Base-by-base conservation (phyloP, 1,139 yeast genomes). In the Yamadazyma dendronema region DNA sequence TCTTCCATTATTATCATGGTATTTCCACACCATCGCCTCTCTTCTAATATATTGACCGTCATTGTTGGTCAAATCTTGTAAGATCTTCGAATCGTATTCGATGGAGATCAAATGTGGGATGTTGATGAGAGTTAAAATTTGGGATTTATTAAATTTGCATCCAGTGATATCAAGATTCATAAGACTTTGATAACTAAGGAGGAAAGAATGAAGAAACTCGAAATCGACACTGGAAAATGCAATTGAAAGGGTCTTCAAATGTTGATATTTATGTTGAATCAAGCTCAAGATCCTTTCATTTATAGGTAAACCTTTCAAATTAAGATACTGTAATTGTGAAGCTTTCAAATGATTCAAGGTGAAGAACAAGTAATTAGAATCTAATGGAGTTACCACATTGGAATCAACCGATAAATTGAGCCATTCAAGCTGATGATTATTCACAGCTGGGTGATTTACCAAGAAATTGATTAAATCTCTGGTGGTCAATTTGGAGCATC, bases 271-370 rank as follows among this genome's bases (percentile, higher is more conserved):
- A 36, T 65, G 59, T 45, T 78, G 76, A 36, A 87, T 77, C 15
- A 78, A 65, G 30, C 64, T 59, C 40, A 89, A 59, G 33, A 81
- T 78, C 40, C 68, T 67, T 36, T 59, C 65, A 43, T 67, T 70
- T n/a, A 80, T 73, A 2, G 90, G 90, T 49, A 82, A 65, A 0
- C 96, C 96, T 36, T 86, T 86, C 31, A 89, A 60, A 53, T 88
- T 87, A 35, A 83, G 67, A 50, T 81, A 79, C 36, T 61, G 61
- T 40, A 83, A 61, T 28, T 72, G 54, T 5, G 72, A 59, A 53
- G 87, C 80, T 49, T 67, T 69, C 52, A 77, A 57, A 50, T 69
- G 73, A 46, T 74, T 76, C 38, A 82, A 59, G 4, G 83, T 62
- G 63, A 72, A 72, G 56, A 81, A 61, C 44, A 82, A 66, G 40